These are phyloP conservation scores for Phytophthora fragariaefolia DNA, from an alignment of 352 stramenopile genomes.

Conservation along the genomic window DNA sequence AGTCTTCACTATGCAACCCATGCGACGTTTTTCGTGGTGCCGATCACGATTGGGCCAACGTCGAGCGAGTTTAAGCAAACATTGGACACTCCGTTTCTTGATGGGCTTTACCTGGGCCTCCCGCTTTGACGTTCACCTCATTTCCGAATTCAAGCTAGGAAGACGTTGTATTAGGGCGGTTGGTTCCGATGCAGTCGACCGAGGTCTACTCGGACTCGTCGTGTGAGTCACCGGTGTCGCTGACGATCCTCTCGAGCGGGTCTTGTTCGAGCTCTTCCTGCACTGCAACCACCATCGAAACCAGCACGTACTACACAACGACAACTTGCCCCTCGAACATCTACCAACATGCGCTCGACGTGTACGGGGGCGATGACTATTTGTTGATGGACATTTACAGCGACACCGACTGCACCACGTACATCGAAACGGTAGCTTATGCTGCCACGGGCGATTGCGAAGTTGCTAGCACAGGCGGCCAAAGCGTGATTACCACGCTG, in stretches of 20 bases:
- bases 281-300: slow-evolving; percentile 9
- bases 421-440: slow-evolving; percentile 27
- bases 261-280: slow-evolving; percentile 23
- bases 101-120: slow-evolving; percentile 4
- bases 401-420: slow-evolving; percentile 27
- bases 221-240: slow-evolving; percentile 23
- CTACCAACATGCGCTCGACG: slow-evolving; percentile 24
- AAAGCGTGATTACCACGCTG: slow-evolving; percentile 33
- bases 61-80: slow-evolving; percentile 8
- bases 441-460: slow-evolving; percentile 28
- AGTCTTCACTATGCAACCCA: slow-evolving; percentile 37
- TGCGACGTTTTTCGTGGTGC: slow-evolving; percentile 19
- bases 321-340: slow-evolving; percentile 31
- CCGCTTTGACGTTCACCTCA: slow-evolving; percentile 11
- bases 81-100: background rate
- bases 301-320: slow-evolving; percentile 32
- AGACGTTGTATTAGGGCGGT: no score
- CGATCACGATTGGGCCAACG: slow-evolving; percentile 29
- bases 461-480: slow-evolving; percentile 21
- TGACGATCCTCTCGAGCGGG: slow-evolving; percentile 15
- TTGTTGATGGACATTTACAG: slow-evolving; percentile 38
- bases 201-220: slow-evolving; percentile 44
- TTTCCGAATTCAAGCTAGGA: slow-evolving; percentile 30
- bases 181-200: slow-evolving; percentile 28
- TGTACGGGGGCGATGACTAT: slow-evolving; percentile 29